Base-by-base conservation (phyloP, 2,329 filamentous ascomycete genomes). In the Aspergillus fumigatiaffinis region DNA sequence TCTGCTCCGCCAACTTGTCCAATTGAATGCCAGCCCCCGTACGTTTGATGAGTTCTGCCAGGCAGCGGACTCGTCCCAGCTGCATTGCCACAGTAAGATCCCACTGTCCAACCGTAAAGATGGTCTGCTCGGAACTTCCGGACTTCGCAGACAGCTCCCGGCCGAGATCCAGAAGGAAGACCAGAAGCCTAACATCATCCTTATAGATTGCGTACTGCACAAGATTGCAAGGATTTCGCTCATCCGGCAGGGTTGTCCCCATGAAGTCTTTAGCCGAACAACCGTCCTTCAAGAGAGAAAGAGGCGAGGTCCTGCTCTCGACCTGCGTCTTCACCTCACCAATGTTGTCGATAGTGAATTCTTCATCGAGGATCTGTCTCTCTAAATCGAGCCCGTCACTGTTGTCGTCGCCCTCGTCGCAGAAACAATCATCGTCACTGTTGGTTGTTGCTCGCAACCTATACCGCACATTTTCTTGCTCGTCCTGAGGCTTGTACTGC, bases 321-420 rank as follows among this genome's bases (percentile, higher is more conserved):
- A 91, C 87, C 55, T 87, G 80, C 67, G 83, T 86, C 0, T 84
- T 84, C 3, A 89, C 79, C 61, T 90, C 83, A 0, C 88, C 88
- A 56, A 94, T 80, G 63, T 91, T 85, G 17, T 94, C 88, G 53
- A 93, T 82, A 0, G 90, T 94, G 69, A 89, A 90, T 38, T 82
- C 79, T 12, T 87, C 83, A 62, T 88, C 83, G 28, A 91, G 75
- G 44, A 86, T 77, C 58, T 87, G 81, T 75, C 73, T 64, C 5
- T 68, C 60, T 12, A 80, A 67, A 25, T 72, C 62, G 9, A 74
- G 57, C 4, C 49, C 21, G 7, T 60, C 60, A 26, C 53, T 51
- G n/a, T 61, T 62, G 21, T 69, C 60, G 35, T 66, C 57, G 52
- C 65, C 56, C n/a, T 58, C 60, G 17, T 58, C 75, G 50, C 75